Evolutionary conservation across 345 rosid species (phyloP).

Genomic region (Moricandia moricandioides): DNA sequence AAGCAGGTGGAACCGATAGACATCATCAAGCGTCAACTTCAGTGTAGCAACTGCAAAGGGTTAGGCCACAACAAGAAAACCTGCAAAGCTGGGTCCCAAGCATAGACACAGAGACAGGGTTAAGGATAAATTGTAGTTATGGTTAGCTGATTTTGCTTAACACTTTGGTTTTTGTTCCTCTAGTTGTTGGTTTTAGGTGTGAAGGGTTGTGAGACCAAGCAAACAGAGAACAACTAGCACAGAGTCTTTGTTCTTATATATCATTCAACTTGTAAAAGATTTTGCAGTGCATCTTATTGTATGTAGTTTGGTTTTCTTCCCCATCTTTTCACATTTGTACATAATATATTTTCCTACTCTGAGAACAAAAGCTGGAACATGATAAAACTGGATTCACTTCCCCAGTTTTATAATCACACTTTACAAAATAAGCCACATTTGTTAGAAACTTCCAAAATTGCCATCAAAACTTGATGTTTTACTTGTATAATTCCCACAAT

Average conservation of each 20-base stretch:
- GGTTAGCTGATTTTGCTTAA: slow-evolving; percentile 22
- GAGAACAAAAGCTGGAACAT: neutral
- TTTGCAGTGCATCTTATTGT: neutral
- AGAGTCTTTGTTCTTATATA: neutral
- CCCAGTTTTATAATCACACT: neutral
- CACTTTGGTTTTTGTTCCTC: slow-evolving; percentile 1
- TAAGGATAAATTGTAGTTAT: slow-evolving; percentile 5
- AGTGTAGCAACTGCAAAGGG: slow-evolving; percentile 96
- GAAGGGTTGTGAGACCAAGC: neutral
- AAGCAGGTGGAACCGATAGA: slow-evolving; percentile 62
- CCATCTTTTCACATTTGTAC: neutral
- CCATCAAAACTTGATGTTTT: neutral
- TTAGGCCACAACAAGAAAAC: slow-evolving; percentile 93
- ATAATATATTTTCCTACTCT: too few species aligned
- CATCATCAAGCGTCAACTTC: slow-evolving; percentile 73
- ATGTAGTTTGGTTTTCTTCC: neutral
- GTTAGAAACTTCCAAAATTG: neutral
- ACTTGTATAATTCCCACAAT: slow-evolving; percentile 22
- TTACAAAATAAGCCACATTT: neutral
- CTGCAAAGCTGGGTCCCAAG: slow-evolving; percentile 50
- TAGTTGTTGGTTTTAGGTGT: neutral
- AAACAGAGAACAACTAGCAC: neutral
- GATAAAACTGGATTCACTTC: neutral
- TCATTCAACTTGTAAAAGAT: neutral
- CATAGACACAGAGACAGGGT: neutral